Evolutionary conservation across 176 grass and related monocot genomes (phyloP).

Genomic region (Secale cereale): DNA sequence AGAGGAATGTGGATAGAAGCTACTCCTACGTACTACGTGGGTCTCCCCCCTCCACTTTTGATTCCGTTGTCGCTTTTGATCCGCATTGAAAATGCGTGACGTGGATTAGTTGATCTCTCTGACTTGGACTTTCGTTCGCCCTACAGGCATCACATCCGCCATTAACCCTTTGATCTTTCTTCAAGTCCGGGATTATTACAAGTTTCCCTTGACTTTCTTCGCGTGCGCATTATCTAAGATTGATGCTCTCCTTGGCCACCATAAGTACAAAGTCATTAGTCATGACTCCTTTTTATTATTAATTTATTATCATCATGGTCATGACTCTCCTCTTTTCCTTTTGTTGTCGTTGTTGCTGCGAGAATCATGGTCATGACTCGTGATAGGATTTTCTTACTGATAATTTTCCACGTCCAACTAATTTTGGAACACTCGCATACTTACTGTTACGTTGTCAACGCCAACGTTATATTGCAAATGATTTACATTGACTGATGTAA

Average conservation of each 20-base stretch:
- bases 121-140: slow-evolving; percentile 18
- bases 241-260: background rate
- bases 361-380: background rate
- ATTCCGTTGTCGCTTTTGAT: background rate
- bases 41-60: background rate
- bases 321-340: background rate
- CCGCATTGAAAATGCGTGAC: background rate
- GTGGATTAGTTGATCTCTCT: slow-evolving; percentile 21
- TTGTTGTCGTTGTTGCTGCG: background rate
- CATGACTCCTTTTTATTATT: background rate
- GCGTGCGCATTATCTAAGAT: background rate
- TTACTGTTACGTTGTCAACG: background rate
- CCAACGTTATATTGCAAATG: background rate
- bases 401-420: background rate
- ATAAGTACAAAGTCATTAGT: background rate
- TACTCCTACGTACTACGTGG: no score
- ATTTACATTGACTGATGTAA: background rate
- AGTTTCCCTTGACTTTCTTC: background rate
- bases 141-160: background rate
- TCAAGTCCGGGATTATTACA: background rate
- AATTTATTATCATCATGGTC: background rate
- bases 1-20: slow-evolving; percentile 4
- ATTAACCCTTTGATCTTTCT: slow-evolving; percentile 29
- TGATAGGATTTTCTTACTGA: no score
- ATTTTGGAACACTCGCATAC: background rate